Percentiles rank a stretch among this genome's conserved stretches.
Evolutionary conservation across 1,139 yeast genomes (phyloP).

Genomic region (Saccharomyces hybrid): DNA sequence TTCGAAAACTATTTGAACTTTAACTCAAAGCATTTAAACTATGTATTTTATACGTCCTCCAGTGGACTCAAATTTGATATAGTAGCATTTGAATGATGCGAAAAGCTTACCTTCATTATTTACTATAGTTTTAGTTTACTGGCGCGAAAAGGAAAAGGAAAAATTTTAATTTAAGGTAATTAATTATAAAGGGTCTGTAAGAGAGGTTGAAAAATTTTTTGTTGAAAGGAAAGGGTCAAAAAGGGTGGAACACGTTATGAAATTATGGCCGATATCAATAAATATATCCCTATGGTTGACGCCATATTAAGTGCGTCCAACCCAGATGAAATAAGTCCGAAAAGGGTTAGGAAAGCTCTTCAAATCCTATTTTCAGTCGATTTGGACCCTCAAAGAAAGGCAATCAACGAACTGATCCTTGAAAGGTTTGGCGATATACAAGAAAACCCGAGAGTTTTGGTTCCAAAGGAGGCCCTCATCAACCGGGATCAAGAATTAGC

Average conservation of each 20-base stretch:
- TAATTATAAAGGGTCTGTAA: neutral
- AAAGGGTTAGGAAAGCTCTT: slow-evolving; percentile 60
- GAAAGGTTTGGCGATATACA: slow-evolving; percentile 49
- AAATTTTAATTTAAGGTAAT: neutral
- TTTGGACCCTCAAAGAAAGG: slow-evolving; percentile 47
- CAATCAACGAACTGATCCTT: slow-evolving; percentile 53
- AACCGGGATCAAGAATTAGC: slow-evolving; percentile 32
- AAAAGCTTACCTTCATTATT: too few species aligned
- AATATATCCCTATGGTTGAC: slow-evolving; percentile 61
- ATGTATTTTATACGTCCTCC: neutral
- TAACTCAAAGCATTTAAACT: slow-evolving; percentile 5
- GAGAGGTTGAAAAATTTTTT: neutral
- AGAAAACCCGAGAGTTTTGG: slow-evolving; percentile 23
- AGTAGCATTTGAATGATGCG: too few species aligned
- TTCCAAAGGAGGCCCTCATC: slow-evolving; percentile 27
- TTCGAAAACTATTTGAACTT: slow-evolving; percentile 32
- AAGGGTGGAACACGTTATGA: neutral
- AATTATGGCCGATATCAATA: slow-evolving; percentile 5
- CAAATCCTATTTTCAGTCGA: slow-evolving; percentile 60
- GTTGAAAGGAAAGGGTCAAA: too few species aligned
- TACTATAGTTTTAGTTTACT: neutral
- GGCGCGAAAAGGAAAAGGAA: neutral
- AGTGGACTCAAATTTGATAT: too few species aligned
- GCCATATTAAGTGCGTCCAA: slow-evolving; percentile 73
- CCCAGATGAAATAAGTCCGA: slow-evolving; percentile 63